Percentiles rank a stretch among this genome's conserved stretches.
These are phyloP conservation scores for Cytospora piceicola DNA, from an alignment of 2,329 filamentous ascomycete genomes.

Conservation along the genomic window DNA sequence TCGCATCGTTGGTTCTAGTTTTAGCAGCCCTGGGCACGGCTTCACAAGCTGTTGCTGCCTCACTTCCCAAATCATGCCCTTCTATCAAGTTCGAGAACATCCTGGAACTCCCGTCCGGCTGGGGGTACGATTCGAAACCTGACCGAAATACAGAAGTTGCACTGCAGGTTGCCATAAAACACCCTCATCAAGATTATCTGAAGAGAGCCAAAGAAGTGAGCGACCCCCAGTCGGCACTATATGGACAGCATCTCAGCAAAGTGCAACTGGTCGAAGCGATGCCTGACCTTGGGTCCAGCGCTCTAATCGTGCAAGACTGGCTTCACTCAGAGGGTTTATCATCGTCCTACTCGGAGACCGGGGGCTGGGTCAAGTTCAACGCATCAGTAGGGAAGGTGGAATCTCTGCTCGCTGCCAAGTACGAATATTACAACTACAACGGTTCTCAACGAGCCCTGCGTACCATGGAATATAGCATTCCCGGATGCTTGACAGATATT, in stretches of 20 bases:
- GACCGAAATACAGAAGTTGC: background rate
- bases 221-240: background rate
- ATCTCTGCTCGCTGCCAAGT: too few relatives aligned
- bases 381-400: too few relatives aligned
- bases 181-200: constrained; percentile 4
- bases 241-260: constrained; percentile 9
- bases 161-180: constrained; percentile 5
- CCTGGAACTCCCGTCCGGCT: too few relatives aligned
- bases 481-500: too few relatives aligned
- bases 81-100: constrained; percentile 4
- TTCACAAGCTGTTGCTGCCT: background rate
- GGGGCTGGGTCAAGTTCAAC: too few relatives aligned
- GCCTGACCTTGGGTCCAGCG: background rate
- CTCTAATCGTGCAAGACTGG: background rate
- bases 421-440: too few relatives aligned
- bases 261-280: background rate
- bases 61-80: background rate
- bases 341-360: too few relatives aligned
- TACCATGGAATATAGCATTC: too few relatives aligned
- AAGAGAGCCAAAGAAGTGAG: background rate
- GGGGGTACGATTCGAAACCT: background rate
- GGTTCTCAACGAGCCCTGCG: too few relatives aligned
- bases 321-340: background rate
- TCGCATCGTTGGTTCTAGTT: too few relatives aligned
- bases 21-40: too few relatives aligned